A percentile compares a stretch with the other conserved stretches of the same genome.
Conservation (phyloP, 2,329 filamentous ascomycete genomes). For the Aureobasidium sp. region DNA sequence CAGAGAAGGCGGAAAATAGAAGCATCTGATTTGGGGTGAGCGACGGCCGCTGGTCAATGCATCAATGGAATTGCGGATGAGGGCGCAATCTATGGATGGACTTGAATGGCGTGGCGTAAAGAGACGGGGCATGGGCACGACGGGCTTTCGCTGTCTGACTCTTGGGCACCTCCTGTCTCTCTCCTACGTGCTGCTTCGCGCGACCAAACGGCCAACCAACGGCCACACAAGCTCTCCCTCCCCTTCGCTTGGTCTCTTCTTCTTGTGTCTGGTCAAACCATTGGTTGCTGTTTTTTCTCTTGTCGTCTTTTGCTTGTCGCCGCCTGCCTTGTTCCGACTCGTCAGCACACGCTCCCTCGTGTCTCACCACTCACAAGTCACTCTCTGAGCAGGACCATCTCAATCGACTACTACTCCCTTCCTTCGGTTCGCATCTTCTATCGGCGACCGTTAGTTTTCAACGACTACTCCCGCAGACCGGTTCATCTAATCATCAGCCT, state of each 20-base stretch:
- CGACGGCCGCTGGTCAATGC: neutral
- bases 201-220: conserved; percentile 13
- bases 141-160: conserved; percentile 1
- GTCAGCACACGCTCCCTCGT: neutral
- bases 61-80: neutral
- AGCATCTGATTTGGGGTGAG: neutral
- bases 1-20: conserved; percentile 1
- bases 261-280: conserved; percentile 1
- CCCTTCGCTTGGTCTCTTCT: conserved; percentile 4
- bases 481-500: conserved; percentile 7
- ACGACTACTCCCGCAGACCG: neutral
- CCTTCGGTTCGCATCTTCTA: neutral
- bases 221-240: conserved; percentile 1
- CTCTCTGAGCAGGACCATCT: neutral
- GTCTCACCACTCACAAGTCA: neutral
- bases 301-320: neutral
- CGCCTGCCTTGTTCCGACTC: neutral
- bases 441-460: conserved; percentile 9
- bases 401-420: neutral
- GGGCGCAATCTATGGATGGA: conserved; percentile 7
- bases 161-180: conserved; percentile 12
- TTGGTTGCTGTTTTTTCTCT: neutral
- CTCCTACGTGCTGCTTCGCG: conserved; percentile 9
- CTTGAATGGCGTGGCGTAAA: neutral
- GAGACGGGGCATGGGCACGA: neutral